Conservation (phyloP, 768 basidiomycete species). For the Lactarius evosmus region DNA sequence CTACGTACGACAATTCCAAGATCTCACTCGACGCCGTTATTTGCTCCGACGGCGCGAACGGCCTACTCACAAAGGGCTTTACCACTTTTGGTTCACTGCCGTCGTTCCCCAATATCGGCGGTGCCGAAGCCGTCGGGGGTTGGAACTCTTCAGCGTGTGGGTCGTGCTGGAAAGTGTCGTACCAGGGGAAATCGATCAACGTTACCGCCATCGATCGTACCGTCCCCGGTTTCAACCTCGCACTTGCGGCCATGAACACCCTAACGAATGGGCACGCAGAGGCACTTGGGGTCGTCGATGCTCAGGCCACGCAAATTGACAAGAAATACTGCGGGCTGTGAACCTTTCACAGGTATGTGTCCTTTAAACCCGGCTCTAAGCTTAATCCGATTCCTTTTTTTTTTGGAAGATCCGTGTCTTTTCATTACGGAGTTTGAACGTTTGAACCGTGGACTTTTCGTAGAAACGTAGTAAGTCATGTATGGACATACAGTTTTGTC, state of each 20-base stretch:
- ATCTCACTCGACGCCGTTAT: conserved; percentile 30
- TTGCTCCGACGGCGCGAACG: conserved; percentile 37
- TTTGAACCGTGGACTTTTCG: background rate
- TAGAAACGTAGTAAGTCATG: background rate
- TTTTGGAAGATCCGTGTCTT: background rate
- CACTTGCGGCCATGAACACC: conserved; percentile 37
- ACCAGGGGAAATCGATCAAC: conserved; percentile 32
- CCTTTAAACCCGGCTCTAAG: too few species aligned
- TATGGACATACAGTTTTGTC: background rate
- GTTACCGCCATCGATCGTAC: conserved; percentile 36
- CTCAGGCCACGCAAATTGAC: conserved; percentile 42
- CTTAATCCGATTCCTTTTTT: too few species aligned
- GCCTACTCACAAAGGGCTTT: conserved; percentile 35
- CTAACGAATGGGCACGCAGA: conserved; percentile 43
- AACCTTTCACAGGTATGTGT: conserved; percentile 8
- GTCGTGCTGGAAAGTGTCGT: conserved; percentile 36
- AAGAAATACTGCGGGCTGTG: conserved; percentile 50
- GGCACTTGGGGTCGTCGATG: conserved; percentile 47
- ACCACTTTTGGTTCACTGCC: conserved; percentile 37
- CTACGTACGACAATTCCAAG: conserved; percentile 33
- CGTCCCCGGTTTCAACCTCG: conserved; percentile 37
- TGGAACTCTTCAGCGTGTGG: conserved; percentile 36
- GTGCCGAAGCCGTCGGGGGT: conserved; percentile 34
- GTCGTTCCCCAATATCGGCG: conserved; percentile 36
- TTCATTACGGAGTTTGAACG: background rate